Conservation (phyloP, 306 rosid species). For the Vigna angularis region DNA sequence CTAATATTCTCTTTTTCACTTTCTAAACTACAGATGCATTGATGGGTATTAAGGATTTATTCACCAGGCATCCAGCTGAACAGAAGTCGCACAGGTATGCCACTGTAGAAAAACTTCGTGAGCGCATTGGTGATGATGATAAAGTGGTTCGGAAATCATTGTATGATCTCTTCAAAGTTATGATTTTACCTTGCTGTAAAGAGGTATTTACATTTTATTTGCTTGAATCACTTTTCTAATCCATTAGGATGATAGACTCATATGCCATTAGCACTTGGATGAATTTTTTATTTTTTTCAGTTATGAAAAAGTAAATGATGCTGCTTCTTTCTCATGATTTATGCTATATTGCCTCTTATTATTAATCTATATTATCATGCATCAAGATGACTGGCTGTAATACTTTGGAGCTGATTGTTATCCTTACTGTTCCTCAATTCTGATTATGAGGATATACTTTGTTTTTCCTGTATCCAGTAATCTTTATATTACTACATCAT, state of each 20-base stretch:
- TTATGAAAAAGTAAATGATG: neutral
- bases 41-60: slow-evolving; percentile 81
- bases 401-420: slow-evolving; percentile 31
- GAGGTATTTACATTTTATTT: slow-evolving; percentile 59
- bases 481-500: slow-evolving; percentile 18
- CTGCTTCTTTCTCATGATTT: slow-evolving; percentile 17
- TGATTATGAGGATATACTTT: slow-evolving; percentile 29
- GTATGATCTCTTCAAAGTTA: slow-evolving; percentile 70
- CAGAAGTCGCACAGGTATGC: slow-evolving; percentile 71
- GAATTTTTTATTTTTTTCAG: neutral
- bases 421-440: slow-evolving; percentile 7
- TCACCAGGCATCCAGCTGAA: slow-evolving; percentile 71
- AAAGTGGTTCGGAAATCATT: slow-evolving; percentile 73
- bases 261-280: neutral
- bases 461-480: slow-evolving; percentile 20
- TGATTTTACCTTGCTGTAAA: slow-evolving; percentile 75
- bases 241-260: neutral
- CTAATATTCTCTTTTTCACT: slow-evolving; percentile 3
- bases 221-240: slow-evolving; percentile 9
- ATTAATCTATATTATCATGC: slow-evolving; percentile 5
- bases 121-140: slow-evolving; percentile 83
- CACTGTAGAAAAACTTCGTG: slow-evolving; percentile 75
- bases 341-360: slow-evolving; percentile 9
- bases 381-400: slow-evolving; percentile 39
- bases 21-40: slow-evolving; percentile 66